Evolutionary conservation across 768 basidiomycete species (phyloP).

Genomic region (Trametes meyenii): DNA sequence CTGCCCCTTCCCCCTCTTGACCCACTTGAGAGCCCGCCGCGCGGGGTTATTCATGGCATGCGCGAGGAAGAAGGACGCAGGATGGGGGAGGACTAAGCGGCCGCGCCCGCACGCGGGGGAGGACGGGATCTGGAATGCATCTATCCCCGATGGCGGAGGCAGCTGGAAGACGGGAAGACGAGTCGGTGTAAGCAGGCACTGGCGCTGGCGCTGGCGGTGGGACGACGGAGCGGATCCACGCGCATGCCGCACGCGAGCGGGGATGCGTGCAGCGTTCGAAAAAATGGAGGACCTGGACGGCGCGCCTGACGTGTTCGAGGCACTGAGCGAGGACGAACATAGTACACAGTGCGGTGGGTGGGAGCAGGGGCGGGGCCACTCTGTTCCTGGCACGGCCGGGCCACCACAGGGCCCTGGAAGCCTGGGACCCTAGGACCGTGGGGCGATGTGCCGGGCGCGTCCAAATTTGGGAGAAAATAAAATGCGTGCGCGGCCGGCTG

Average conservation of each 20-base stretch:
- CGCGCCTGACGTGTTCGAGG: not conserved
- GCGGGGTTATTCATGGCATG: too few relatives aligned
- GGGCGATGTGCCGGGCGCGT: constrained; percentile 11
- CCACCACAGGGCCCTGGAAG: constrained; percentile 10
- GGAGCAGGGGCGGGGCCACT: constrained; percentile 1
- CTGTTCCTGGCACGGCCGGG: constrained; percentile 16
- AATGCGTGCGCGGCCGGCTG: not conserved
- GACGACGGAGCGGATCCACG: not conserved
- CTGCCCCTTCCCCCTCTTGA: too few relatives aligned
- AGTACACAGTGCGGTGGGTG: constrained; percentile 13
- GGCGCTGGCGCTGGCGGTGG: not conserved
- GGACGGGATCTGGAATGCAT: too few relatives aligned
- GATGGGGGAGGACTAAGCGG: too few relatives aligned
- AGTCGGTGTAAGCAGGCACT: not conserved
- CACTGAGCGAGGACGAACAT: constrained; percentile 7
- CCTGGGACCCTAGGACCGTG: constrained; percentile 13
- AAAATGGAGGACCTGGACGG: constrained; percentile 1
- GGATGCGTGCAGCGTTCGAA: constrained; percentile 1
- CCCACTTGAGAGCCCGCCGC: too few relatives aligned
- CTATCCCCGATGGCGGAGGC: too few relatives aligned
- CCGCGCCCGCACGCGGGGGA: too few relatives aligned
- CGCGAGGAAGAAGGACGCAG: too few relatives aligned
- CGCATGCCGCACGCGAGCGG: not conserved
- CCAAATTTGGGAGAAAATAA: not conserved
- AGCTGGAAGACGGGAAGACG: too few relatives aligned